These are phyloP conservation scores for Musa troglodytarum DNA, from an alignment of 176 grass and related monocot genomes.

Conservation along the genomic window DNA sequence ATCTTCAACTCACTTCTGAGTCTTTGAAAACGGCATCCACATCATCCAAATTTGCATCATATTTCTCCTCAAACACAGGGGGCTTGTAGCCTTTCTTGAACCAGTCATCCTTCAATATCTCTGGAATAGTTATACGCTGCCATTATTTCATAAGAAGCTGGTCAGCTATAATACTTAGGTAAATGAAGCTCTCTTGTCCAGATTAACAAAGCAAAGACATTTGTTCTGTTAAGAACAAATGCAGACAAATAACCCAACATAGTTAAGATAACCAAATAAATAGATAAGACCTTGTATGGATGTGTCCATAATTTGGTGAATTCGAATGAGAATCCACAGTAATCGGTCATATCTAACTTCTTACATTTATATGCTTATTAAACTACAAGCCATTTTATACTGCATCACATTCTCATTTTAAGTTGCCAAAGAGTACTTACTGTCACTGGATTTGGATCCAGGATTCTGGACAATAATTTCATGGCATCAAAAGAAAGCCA, in stretches of 20 bases:
- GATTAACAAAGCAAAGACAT: not conserved
- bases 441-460: conserved; percentile 70
- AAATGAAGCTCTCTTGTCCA: not conserved
- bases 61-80: conserved; percentile 77
- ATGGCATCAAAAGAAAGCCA: conserved; percentile 89
- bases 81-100: conserved; percentile 87
- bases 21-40: conserved; percentile 90
- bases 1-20: conserved; percentile 61
- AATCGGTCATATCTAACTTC: too few relatives aligned
- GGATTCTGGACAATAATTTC: conserved; percentile 76
- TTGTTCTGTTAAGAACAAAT: not conserved
- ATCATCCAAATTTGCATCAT: conserved; percentile 66
- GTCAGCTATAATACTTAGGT: not conserved
- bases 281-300: too few relatives aligned
- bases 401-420: not conserved
- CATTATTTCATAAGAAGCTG: not conserved
- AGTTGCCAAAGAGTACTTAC: conserved; percentile 28
- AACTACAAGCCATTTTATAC: not conserved
- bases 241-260: too few relatives aligned
- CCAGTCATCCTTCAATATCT: conserved; percentile 92
- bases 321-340: not conserved
- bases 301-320: not conserved
- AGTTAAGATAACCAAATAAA: too few relatives aligned
- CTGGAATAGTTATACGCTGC: conserved; percentile 73
- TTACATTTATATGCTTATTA: not conserved